Conservation (phyloP, 2,329 filamentous ascomycete genomes). For the Monilinia laxa region DNA sequence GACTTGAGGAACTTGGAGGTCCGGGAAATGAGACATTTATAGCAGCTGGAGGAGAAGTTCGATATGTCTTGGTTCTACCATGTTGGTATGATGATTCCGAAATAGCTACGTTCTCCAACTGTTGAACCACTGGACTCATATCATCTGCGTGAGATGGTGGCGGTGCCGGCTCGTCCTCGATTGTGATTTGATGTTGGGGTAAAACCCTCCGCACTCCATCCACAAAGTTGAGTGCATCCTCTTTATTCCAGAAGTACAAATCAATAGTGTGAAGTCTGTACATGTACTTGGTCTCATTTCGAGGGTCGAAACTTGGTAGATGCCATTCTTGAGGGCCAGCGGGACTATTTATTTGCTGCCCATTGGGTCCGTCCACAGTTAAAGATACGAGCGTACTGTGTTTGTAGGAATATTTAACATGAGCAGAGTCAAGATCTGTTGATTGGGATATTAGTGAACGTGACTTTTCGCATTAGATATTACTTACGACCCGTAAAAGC, state of each 20-base stretch:
- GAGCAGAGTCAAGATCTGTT: conserved; percentile 64
- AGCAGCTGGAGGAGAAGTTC: conserved; percentile 28
- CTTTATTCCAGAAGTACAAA: conserved; percentile 75
- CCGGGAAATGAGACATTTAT: conserved; percentile 32
- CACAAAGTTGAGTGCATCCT: conserved; percentile 69
- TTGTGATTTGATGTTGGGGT: conserved; percentile 58
- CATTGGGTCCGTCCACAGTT: conserved; percentile 52
- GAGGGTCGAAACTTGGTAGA: conserved; percentile 68
- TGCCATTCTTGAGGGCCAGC: conserved; percentile 65
- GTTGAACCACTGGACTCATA: conserved; percentile 70
- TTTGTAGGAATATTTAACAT: conserved; percentile 69
- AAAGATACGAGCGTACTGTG: conserved; percentile 71
- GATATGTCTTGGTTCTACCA: conserved; percentile 36
- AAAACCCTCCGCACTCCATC: conserved; percentile 66
- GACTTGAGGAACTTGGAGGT: conserved; percentile 42
- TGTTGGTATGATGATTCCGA: conserved; percentile 53
- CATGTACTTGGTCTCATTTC: conserved; percentile 75
- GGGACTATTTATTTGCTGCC: conserved; percentile 24
- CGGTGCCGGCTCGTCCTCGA: conserved; percentile 62
- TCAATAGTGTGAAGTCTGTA: conserved; percentile 75
- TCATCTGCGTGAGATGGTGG: conserved; percentile 48
- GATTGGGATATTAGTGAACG: background rate
- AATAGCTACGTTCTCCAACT: conserved; percentile 70
- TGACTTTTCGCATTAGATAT: conserved; percentile 17
- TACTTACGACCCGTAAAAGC: conserved; percentile 73